Evolutionary conservation across 805 yeast species (phyloP), one percentile per base, ranked within the genome.

Genomic region (Saccharomycopsis fermentans): DNA sequence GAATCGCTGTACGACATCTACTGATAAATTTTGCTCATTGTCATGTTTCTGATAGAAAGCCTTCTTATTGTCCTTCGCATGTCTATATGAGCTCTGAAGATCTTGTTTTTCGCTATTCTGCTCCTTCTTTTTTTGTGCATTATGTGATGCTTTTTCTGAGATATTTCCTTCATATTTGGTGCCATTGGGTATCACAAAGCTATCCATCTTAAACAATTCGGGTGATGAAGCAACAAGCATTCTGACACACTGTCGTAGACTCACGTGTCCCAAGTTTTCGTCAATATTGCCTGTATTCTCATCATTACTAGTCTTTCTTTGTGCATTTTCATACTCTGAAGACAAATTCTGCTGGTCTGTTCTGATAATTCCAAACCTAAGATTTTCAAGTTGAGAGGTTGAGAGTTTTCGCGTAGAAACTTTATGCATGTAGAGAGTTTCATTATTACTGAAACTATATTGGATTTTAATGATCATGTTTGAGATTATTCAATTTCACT

Each of bases 401-500:
- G 37, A 34, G 19, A 59, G 26, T 26, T 55, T 59, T 8, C 52
- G 27, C 8, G 32, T 54, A 9, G 55, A 43, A 6, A 32, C 21
- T 40, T 56, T 55, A 29, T 17, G 58, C 29, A 59, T 51, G 27
- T 59, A 59, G 27, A 59, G 52, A 47, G 50, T 59, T 16, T 35
- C 35, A 39, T 52, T 48, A 50, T 55, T 52, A 32, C 54, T 52
- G 39, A 59, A 29, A 16, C 55, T 43, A 27, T 59, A 59, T 5
- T 52, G 59, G 2, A 59, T 50, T 29, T 59, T 59, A 51, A 59
- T 27, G 3, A 59, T 56, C 62, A 59, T 59, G 11, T 24, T 27
- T 40, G 26, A 1, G 34, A 9, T 47, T 14, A 50, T 6, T 27
- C 3, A 14, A n/a, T 6, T 32, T 52, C 8, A 52, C n/a, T 4